Conservation (phyloP, 352 stramenopile genomes). For the Stramenopiles sp. region DNA sequence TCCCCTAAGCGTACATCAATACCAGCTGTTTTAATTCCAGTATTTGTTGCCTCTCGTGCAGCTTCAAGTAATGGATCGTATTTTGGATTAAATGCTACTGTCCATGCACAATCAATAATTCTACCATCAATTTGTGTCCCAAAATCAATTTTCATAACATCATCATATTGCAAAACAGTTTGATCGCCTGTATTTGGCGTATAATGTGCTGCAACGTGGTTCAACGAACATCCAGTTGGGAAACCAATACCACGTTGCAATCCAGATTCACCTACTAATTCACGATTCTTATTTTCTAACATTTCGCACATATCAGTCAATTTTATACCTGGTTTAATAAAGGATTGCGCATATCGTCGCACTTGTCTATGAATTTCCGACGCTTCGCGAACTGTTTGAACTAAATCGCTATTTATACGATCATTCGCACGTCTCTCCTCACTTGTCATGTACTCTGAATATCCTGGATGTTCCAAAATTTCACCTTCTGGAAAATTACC, state of each 20-base stretch:
- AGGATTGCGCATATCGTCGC: conserved; percentile 69
- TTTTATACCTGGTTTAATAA: conserved; percentile 86
- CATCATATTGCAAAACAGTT: conserved; percentile 71
- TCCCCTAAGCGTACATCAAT: conserved; percentile 85
- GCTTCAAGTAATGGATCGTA: conserved; percentile 74
- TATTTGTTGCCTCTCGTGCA: conserved; percentile 74
- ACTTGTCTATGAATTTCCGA: conserved; percentile 84
- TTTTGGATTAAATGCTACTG: conserved; percentile 76
- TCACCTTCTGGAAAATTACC: conserved; percentile 67
- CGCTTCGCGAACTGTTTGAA: conserved; percentile 59
- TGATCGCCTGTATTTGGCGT: conserved; percentile 86
- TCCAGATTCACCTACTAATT: conserved; percentile 74
- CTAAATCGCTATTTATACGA: too few relatives aligned
- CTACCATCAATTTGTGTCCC: conserved; percentile 79
- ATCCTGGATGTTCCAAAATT: conserved; percentile 66
- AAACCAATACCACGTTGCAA: conserved; percentile 65
- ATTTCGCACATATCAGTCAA: conserved; percentile 83
- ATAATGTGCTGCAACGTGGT: conserved; percentile 92
- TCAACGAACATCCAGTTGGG: conserved; percentile 84
- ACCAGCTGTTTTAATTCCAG: conserved; percentile 61
- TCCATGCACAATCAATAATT: conserved; percentile 94
- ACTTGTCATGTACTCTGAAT: conserved; percentile 59
- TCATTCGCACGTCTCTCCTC: conserved; percentile 41
- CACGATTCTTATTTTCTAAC: conserved; percentile 86
- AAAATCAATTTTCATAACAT: conserved; percentile 97